Evolutionary conservation across 352 stramenopile genomes (phyloP).

Genomic region (Phytophthora idaei): DNA sequence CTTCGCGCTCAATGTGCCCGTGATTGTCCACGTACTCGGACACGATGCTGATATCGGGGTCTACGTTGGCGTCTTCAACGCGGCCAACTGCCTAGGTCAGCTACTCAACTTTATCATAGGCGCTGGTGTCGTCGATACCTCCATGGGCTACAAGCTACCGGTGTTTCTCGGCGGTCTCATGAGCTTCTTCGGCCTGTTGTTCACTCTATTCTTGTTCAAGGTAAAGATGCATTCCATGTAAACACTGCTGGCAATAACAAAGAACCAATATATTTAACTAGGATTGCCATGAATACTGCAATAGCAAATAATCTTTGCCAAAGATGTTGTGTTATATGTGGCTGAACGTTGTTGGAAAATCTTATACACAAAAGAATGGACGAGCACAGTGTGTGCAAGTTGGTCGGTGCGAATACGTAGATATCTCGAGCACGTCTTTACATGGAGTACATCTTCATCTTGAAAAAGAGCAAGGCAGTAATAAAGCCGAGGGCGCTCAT

Average conservation of each 20-base stretch:
- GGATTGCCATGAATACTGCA: not conserved
- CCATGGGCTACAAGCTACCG: conserved; percentile 33
- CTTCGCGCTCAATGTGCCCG: conserved; percentile 25
- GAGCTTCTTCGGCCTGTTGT: conserved; percentile 35
- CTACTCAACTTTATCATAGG: conserved; percentile 31
- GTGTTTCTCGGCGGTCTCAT: conserved; percentile 30
- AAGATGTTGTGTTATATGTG: no score
- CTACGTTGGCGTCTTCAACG: conserved; percentile 31
- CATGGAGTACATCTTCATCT: conserved; percentile 75
- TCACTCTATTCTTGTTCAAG: conserved; percentile 50
- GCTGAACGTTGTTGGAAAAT: not conserved
- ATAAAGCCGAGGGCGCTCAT: conserved; percentile 62
- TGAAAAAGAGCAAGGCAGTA: conserved; percentile 55
- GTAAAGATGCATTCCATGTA: conserved; percentile 53
- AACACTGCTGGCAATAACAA: not conserved
- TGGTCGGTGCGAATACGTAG: no score
- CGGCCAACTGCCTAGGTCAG: conserved; percentile 31
- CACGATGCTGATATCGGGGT: conserved; percentile 28
- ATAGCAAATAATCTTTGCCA: no score
- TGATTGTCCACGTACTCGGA: conserved; percentile 32
- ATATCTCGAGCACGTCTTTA: conserved; percentile 19
- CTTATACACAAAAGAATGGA: not conserved
- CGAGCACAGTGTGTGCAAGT: not conserved
- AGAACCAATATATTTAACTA: no score
- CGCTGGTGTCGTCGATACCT: conserved; percentile 15